A percentile compares a stretch with the other conserved stretches of the same genome.
These are phyloP conservation scores for Dissophora globulifera DNA, from an alignment of 192 early-diverging fungal species.

Conservation along the genomic window DNA sequence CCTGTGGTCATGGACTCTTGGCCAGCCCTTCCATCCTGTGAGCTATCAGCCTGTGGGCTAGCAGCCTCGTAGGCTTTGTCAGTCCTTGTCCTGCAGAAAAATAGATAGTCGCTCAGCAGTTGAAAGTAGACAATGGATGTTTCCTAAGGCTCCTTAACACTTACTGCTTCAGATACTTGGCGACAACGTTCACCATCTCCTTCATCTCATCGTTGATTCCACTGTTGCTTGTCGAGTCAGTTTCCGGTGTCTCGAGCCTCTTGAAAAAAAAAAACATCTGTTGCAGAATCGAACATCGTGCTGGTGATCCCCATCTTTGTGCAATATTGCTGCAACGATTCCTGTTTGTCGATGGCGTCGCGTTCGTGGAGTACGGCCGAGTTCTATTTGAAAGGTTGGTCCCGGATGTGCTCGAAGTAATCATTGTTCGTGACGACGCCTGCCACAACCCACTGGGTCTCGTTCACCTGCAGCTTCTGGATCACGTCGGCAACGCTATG, in stretches of 20 bases:
- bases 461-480: background rate
- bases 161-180: background rate
- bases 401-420: background rate
- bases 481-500: background rate
- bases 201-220: background rate
- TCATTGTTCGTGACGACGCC: conserved; percentile 1
- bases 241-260: background rate
- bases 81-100: background rate
- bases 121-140: too few species aligned
- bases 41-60: too few species aligned
- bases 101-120: too few species aligned
- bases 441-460: conserved; percentile 5
- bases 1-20: too few species aligned
- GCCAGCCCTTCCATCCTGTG: too few species aligned
- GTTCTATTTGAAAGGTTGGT: background rate
- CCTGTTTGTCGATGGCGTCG: background rate
- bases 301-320: background rate
- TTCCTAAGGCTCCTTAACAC: background rate
- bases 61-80: too few species aligned
- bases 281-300: background rate
- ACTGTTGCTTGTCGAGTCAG: background rate
- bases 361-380: background rate
- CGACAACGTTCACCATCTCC: background rate
- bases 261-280: background rate
- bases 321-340: background rate